A percentile compares a stretch with the other conserved stretches of the same genome.
phyloP scores from a whole-genome alignment of 768 basidiomycete genomes.

The Tubosaeta sp. region DNA sequence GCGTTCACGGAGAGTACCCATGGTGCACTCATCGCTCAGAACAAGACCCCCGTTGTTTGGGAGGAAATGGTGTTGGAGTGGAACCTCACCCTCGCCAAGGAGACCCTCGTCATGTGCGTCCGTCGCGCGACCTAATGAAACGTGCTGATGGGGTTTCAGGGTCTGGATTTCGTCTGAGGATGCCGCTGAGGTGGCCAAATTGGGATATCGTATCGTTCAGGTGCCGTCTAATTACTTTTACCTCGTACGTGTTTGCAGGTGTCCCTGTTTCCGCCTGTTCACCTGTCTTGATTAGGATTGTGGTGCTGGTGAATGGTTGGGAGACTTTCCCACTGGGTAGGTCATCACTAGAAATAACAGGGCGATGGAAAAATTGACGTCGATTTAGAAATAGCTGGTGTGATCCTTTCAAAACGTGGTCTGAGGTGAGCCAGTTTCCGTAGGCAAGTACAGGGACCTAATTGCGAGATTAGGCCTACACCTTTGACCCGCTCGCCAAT shows the following conservation, averaged over 20 bases:
- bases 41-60: slow-evolving; percentile 82
- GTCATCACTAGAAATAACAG: slow-evolving; percentile 2
- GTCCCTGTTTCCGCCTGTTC: not conserved
- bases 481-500: too few species aligned
- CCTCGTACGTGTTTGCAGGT: slow-evolving; percentile 27
- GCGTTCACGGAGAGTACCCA: slow-evolving; percentile 61
- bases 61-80: slow-evolving; percentile 54
- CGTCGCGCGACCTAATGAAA: not conserved
- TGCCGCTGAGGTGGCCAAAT: slow-evolving; percentile 34
- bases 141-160: slow-evolving; percentile 14
- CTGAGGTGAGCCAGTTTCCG: too few species aligned
- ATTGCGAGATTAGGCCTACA: too few species aligned
- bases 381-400: too few species aligned
- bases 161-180: slow-evolving; percentile 46
- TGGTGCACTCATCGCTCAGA: slow-evolving; percentile 43
- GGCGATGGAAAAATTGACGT: too few species aligned
- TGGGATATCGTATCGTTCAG: slow-evolving; percentile 44
- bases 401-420: too few species aligned
- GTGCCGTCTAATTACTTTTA: slow-evolving; percentile 53
- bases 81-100: slow-evolving; percentile 37
- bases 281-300: slow-evolving; percentile 33
- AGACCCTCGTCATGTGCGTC: slow-evolving; percentile 39
- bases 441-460: too few species aligned
- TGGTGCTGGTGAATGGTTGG: slow-evolving; percentile 47
- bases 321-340: slow-evolving; percentile 30